Evolutionary conservation across 2,329 filamentous ascomycete genomes (phyloP).

Genomic region (Rutstroemia sp.): DNA sequence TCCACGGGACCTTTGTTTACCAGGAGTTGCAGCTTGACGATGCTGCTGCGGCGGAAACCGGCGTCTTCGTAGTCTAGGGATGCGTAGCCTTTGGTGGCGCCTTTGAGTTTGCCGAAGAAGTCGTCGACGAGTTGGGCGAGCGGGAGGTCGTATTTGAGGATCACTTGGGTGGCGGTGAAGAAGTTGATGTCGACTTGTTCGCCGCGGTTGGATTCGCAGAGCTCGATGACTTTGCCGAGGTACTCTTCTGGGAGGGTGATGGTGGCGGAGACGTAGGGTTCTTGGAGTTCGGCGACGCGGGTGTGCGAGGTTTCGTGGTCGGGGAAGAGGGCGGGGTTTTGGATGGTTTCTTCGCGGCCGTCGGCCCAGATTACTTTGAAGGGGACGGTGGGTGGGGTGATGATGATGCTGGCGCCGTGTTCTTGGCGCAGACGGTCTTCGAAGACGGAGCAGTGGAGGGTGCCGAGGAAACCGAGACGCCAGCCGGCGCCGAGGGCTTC

Average conservation of each 20-base stretch:
- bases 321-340: slow-evolving; percentile 84
- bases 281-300: slow-evolving; percentile 53
- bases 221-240: slow-evolving; percentile 85
- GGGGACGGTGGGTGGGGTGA: slow-evolving; percentile 91
- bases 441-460: slow-evolving; percentile 96
- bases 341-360: slow-evolving; percentile 70
- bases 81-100: slow-evolving; percentile 88
- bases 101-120: slow-evolving; percentile 94
- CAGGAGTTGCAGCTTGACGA: slow-evolving; percentile 84
- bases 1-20: slow-evolving; percentile 94
- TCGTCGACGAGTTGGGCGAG: slow-evolving; percentile 89
- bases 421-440: slow-evolving; percentile 92
- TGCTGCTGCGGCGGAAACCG: slow-evolving; percentile 70
- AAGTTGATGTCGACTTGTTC: slow-evolving; percentile 83
- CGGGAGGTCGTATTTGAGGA: slow-evolving; percentile 85
- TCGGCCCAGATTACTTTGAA: slow-evolving; percentile 77
- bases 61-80: slow-evolving; percentile 96
- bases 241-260: slow-evolving; percentile 92
- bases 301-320: slow-evolving; percentile 49
- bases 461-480: slow-evolving; percentile 92
- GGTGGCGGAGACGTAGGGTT: slow-evolving; percentile 73
- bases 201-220: slow-evolving; percentile 85
- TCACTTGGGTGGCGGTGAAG: slow-evolving; percentile 87
- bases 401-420: slow-evolving; percentile 90
- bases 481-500: slow-evolving; percentile 91